phyloP scores from a whole-genome alignment of 495 filamentous ascomycete species.

The Penicillium silybi region DNA sequence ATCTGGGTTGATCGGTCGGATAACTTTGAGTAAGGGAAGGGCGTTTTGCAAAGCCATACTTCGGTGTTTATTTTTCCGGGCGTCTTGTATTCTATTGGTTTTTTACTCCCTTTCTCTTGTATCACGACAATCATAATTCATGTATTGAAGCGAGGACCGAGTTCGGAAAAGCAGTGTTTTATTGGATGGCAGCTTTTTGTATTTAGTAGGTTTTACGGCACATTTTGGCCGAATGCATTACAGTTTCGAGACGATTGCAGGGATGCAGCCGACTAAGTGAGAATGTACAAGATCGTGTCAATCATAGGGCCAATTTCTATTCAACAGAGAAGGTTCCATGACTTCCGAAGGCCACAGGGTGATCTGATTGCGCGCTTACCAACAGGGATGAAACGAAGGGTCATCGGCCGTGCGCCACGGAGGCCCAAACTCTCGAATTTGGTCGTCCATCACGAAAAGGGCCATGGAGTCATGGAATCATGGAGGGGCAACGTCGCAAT shows the following conservation, averaged over 20 bases:
- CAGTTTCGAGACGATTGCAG: neutral
- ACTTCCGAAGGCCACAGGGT: conserved; percentile 1
- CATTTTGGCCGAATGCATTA: neutral
- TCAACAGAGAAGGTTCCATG: conserved; percentile 5
- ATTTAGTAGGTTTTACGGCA: no score
- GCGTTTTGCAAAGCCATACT: conserved; percentile 22
- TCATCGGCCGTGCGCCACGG: conserved; percentile 10
- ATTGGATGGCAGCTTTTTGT: conserved; percentile 4
- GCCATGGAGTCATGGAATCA: no score
- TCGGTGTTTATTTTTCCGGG: conserved; percentile 12
- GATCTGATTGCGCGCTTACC: conserved; percentile 5
- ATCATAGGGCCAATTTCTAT: neutral
- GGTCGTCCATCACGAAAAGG: neutral
- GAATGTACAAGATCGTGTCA: conserved; percentile 6
- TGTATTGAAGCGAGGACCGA: conserved; percentile 20
- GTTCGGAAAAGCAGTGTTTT: conserved; percentile 16
- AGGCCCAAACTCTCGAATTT: neutral
- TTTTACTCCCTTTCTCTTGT: conserved; percentile 15
- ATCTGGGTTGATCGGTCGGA: conserved; percentile 83
- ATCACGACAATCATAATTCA: conserved; percentile 27
- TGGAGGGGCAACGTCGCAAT: neutral
- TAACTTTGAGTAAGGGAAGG: conserved; percentile 66
- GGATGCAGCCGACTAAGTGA: conserved; percentile 8
- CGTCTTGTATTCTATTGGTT: conserved; percentile 12
- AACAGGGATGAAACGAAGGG: conserved; percentile 1